Evolutionary conservation across 805 yeast genomes (phyloP).

Genomic region (Saturnispora kantuleensis): DNA sequence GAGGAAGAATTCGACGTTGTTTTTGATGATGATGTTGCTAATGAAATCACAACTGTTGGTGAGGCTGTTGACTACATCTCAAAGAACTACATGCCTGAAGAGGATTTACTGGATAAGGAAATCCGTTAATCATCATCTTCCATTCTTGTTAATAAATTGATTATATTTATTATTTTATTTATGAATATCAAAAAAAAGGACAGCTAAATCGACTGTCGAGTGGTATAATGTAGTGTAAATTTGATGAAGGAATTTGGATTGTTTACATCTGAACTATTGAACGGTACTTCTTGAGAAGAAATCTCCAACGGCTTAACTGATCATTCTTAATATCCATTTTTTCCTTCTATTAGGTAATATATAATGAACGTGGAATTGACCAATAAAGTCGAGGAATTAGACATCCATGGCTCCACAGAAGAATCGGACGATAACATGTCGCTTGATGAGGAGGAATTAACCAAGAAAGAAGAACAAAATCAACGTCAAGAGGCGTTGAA

Average conservation of each 20-base stretch:
- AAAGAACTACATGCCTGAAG: slow-evolving; percentile 26
- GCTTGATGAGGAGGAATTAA: slow-evolving; percentile 11
- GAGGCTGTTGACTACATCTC: slow-evolving; percentile 48
- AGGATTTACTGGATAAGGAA: slow-evolving; percentile 28
- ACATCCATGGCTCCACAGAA: slow-evolving; percentile 4
- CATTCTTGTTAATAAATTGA: not conserved
- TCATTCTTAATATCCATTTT: not conserved
- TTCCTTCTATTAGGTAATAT: not conserved
- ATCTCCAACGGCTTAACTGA: too few species aligned
- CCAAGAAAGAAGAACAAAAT: slow-evolving; percentile 1
- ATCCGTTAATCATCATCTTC: slow-evolving; percentile 22
- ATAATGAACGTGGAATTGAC: not conserved
- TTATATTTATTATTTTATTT: not conserved
- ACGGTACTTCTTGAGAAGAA: too few species aligned
- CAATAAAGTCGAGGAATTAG: not conserved
- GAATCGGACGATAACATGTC: slow-evolving; percentile 9
- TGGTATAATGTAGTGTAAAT: too few species aligned
- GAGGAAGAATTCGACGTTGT: slow-evolving; percentile 72
- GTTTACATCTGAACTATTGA: too few species aligned
- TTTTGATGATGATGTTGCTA: slow-evolving; percentile 37
- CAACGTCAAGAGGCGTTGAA: slow-evolving; percentile 9
- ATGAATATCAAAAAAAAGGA: too few species aligned
- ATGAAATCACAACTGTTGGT: slow-evolving; percentile 51
- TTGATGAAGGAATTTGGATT: too few species aligned
- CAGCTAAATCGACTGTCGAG: too few species aligned